Evolutionary conservation across 2,329 filamentous ascomycete species (phyloP).

Genomic region (Botrytis cinerea): DNA sequence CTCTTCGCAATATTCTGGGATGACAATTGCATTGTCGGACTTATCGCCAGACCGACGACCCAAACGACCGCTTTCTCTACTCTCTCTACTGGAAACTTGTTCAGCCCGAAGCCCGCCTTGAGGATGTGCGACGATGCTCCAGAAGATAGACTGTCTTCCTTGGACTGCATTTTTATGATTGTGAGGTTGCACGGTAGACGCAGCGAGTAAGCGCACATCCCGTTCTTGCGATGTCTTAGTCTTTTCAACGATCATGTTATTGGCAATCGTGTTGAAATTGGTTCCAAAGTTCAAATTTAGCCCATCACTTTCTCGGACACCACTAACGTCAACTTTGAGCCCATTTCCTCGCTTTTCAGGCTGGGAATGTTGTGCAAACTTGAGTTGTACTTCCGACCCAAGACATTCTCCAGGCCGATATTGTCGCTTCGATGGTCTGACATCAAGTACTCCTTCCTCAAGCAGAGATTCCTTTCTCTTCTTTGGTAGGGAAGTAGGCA

Average conservation of each 20-base stretch:
- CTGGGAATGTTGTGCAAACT: neutral
- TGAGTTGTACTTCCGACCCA: neutral
- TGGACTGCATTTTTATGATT: neutral
- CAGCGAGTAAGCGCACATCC: too few species aligned
- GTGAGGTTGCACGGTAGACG: too few species aligned
- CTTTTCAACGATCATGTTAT: neutral
- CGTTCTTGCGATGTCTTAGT: too few species aligned
- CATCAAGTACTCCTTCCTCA: neutral
- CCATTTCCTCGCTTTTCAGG: neutral
- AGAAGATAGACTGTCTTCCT: neutral
- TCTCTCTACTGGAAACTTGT: neutral
- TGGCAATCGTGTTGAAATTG: accelerated
- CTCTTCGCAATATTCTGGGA: neutral
- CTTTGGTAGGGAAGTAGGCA: neutral
- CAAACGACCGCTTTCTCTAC: neutral
- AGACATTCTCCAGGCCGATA: neutral
- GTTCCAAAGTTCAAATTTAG: too few species aligned
- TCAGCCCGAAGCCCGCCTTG: neutral
- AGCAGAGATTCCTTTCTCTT: neutral
- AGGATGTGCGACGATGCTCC: neutral
- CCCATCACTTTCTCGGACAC: neutral
- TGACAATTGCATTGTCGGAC: neutral
- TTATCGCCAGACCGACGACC: neutral
- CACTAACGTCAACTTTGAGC: neutral
- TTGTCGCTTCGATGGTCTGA: neutral